Evolutionary conservation across 768 basidiomycete genomes (phyloP).

Genomic region (Saitozyma sp.): DNA sequence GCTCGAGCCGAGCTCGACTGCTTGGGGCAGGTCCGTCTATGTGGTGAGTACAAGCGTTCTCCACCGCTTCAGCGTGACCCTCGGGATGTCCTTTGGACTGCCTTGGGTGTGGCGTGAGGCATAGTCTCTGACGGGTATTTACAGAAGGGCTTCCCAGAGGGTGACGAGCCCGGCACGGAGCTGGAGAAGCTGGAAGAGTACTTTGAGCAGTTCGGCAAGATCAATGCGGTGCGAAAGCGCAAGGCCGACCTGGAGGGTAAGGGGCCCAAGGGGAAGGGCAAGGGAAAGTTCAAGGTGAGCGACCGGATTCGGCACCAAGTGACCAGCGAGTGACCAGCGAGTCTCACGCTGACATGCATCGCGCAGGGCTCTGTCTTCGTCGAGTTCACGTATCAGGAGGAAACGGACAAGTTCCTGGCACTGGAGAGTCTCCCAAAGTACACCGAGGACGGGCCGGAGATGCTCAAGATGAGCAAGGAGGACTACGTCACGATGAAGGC

Average conservation of each 20-base stretch:
- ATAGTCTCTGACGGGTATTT: no score
- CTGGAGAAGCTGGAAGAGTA: conserved; percentile 68
- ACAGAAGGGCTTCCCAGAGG: conserved; percentile 84
- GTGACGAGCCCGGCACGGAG: conserved; percentile 62
- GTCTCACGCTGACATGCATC: conserved; percentile 5
- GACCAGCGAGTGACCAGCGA: conserved; percentile 3
- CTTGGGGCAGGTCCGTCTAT: conserved; percentile 82
- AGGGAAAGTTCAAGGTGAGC: conserved; percentile 77
- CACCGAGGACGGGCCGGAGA: conserved; percentile 64
- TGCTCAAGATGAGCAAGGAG: conserved; percentile 84
- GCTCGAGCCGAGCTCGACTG: conserved; percentile 63
- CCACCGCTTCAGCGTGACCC: not conserved
- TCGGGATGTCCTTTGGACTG: no score
- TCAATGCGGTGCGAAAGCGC: conserved; percentile 84
- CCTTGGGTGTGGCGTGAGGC: no score
- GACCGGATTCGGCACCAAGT: not conserved
- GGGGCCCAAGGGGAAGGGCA: conserved; percentile 50
- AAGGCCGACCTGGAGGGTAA: conserved; percentile 63
- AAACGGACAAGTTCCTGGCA: conserved; percentile 72
- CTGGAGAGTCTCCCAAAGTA: conserved; percentile 77
- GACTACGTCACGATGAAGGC: conserved; percentile 95
- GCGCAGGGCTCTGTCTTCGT: conserved; percentile 83
- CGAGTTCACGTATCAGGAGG: conserved; percentile 73
- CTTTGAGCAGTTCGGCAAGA: conserved; percentile 71
- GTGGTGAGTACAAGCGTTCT: conserved; percentile 61